phyloP scores from a whole-genome alignment of 2,329 filamentous ascomycete genomes.

The Fusarium luffae region DNA sequence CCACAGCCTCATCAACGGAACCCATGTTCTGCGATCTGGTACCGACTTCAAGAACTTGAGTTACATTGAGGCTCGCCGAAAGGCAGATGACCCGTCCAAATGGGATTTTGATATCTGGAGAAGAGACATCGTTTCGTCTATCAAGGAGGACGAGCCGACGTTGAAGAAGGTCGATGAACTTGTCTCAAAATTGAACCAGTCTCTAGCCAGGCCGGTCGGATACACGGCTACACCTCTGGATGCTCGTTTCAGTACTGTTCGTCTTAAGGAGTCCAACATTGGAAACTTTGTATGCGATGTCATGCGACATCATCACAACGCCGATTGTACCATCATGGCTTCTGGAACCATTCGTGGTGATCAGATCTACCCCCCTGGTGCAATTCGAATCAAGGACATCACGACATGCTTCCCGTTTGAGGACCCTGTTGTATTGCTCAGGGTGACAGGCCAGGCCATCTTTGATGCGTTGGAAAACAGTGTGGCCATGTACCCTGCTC shows the following conservation, averaged over 20 bases:
- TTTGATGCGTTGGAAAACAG: conserved; percentile 86
- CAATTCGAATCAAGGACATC: conserved; percentile 82
- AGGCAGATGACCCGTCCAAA: conserved; percentile 54
- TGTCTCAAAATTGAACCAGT: conserved; percentile 78
- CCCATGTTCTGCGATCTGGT: conserved; percentile 86
- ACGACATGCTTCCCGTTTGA: conserved; percentile 93
- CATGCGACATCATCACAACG: conserved; percentile 83
- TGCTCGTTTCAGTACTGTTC: conserved; percentile 85
- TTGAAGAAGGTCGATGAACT: conserved; percentile 73
- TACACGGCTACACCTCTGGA: conserved; percentile 87
- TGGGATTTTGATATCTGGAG: conserved; percentile 86
- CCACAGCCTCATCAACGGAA: conserved; percentile 80
- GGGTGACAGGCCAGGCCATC: conserved; percentile 76
- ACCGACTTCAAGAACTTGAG: conserved; percentile 93
- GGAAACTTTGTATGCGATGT: conserved; percentile 93
- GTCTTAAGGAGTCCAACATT: conserved; percentile 81
- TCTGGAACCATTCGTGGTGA: conserved; percentile 88
- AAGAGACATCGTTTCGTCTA: conserved; percentile 76
- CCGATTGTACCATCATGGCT: conserved; percentile 87
- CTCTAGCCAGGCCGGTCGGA: conserved; percentile 83
- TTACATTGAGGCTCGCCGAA: conserved; percentile 81
- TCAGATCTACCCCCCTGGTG: conserved; percentile 85
- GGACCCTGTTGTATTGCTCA: conserved; percentile 84
- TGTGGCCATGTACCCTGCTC: conserved; percentile 81
- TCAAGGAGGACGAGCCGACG: conserved; percentile 72